Base-by-base conservation (phyloP, 1,284 basidiomycete species). In the Gomphus sp. region DNA sequence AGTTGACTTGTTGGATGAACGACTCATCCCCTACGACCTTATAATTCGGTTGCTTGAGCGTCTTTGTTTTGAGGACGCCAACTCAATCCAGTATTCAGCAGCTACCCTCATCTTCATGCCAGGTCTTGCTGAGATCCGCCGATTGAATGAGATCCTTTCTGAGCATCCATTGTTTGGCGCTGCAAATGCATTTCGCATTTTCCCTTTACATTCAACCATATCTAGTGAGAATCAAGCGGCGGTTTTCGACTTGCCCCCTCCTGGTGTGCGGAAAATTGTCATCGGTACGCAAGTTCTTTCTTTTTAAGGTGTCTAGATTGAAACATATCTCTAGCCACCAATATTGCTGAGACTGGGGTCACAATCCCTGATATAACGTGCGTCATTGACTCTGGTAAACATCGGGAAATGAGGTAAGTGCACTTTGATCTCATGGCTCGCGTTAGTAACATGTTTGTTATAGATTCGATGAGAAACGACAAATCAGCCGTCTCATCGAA, bases 321-420 rank as follows among this genome's bases (percentile, higher is more conserved):
- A 53, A 16, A 5, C 25, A 31, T 51, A 8, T 47, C 50, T 47
- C 60, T 50, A 87, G 85, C 86, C 6, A 89, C 84, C 6, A 91
- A 89, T 66, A 88, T 91, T 64, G 85, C 91, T 33, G 93, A 97
- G 70, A 97, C 93, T 14, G 96, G 96, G 70, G 91, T 99, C 61
- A 99, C 96, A 0, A 98, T 99, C 60, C 96, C 96, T 4, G 97
- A 99, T 67, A 92, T 98, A 60, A 98, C 96, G 2, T 96, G 94
- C 66, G 97, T 99, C 12, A 95, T 99, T 60, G 97, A 99, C 70
- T 84, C 87, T 0, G 97, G 97, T 52, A 95, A 93, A 69, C 95
- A 99, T 69, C 81, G 91, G 62, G 88, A 93, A 73, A 95, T 96
- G 88, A 82, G 89, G 87, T 89, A 63, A 58, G 66, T 64, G 5